Evolutionary conservation across 495 filamentous ascomycete genomes (phyloP), one percentile per base, ranked within the genome.

Genomic region (Lindgomyces ingoldianus): DNA sequence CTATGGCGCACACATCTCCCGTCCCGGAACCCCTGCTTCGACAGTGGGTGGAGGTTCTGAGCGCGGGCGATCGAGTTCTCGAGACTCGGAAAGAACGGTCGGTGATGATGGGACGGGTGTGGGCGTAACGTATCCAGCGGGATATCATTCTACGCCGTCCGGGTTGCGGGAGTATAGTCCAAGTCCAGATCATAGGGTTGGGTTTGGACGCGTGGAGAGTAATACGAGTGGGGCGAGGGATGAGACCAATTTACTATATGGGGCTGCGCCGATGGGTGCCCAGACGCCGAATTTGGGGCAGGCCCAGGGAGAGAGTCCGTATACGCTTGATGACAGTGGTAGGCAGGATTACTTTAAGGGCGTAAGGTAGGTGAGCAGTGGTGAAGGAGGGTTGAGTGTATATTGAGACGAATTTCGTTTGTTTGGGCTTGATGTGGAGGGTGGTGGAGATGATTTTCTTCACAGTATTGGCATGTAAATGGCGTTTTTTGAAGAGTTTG

Each of bases 111-210:
- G 62, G 18, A 48, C 25, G 33, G 33, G 33, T 4, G n/a, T 26
- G 1, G 72, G 72, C 49, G 61, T 67, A 0, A 72, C 67, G 4
- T 77, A 77, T 55, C 74, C 75, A 22, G 49, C 64, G 6, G 75
- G 75, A 14, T 77, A 77, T 52, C 75, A 77, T 51, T 47, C 51
- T 25, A 74, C 75, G 27, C 71, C 75, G 4, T 67, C 60, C 2
- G 59, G 64, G 24, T 46, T 75, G 27, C 48, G 74, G 8, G 72
- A 72, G 22, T 63, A 70, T 12, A 74, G 71, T 45, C 73, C 73
- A 9, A 63, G 70, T 53, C 58, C 55, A 3, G 54, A 64, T n/a
- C n/a, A n/a, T n/a, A n/a, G n/a, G n/a, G n/a, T n/a, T 1, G 52
- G 45, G 0, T 55, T 51, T 4, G 51, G 49, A 29, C 49, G 50